These are phyloP conservation scores for Cytospora piceicola DNA, from an alignment of 2,329 filamentous ascomycete genomes.

Conservation along the genomic window DNA sequence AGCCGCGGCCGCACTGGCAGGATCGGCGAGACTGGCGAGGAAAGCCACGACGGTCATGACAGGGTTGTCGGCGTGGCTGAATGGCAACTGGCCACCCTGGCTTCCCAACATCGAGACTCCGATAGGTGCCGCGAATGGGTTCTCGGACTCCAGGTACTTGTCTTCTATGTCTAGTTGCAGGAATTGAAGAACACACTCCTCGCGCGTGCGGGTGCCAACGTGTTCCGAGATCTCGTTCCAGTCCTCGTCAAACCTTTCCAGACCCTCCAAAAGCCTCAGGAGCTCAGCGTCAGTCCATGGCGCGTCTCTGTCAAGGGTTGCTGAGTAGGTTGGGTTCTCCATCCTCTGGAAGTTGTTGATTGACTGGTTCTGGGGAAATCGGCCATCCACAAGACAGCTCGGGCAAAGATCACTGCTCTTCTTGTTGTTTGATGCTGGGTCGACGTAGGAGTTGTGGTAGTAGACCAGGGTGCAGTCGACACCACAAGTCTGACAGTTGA, in stretches of 20 bases:
- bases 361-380: conserved; percentile 78
- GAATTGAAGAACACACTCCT: conserved; percentile 97
- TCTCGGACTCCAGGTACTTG: conserved; percentile 87
- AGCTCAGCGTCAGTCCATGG: conserved; percentile 92
- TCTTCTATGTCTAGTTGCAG: conserved; percentile 96
- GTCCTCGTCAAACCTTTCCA: conserved; percentile 93
- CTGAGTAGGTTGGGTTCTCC: conserved; percentile 83
- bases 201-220: conserved; percentile 86
- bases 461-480: conserved; percentile 78
- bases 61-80: conserved; percentile 92
- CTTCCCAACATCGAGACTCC: conserved; percentile 70
- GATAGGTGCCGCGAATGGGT: conserved; percentile 55
- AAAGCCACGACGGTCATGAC: conserved; percentile 96
- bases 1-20: conserved; percentile 85
- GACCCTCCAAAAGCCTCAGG: conserved; percentile 83
- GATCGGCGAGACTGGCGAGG: conserved; percentile 87
- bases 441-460: conserved; percentile 61
- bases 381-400: conserved; percentile 83
- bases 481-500: conserved; percentile 89
- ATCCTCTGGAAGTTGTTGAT: conserved; percentile 84
- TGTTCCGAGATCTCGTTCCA: conserved; percentile 93
- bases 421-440: conserved; percentile 57
- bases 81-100: conserved; percentile 80
- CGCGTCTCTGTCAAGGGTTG: conserved; percentile 78
- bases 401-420: conserved; percentile 88